phyloP scores from a whole-genome alignment of 2,329 filamentous ascomycete genomes.

The Colletotrichum spaethianum region DNA sequence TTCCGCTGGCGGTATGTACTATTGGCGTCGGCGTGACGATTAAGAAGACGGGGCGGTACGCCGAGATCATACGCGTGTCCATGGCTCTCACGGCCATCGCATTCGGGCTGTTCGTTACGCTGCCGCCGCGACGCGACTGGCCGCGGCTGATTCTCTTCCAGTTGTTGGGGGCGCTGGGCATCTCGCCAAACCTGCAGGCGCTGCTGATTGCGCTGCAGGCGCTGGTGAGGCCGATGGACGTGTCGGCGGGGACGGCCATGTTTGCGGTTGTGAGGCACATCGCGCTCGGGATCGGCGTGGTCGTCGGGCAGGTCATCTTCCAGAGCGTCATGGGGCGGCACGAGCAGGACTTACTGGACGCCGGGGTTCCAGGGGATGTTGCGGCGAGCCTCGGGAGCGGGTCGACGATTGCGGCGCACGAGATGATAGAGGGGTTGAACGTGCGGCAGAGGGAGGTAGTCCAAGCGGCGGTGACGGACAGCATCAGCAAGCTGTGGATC shows the following conservation, averaged over 20 bases:
- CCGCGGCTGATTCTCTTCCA: constrained; percentile 73
- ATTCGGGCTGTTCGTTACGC: constrained; percentile 74
- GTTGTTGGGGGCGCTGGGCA: constrained; percentile 73
- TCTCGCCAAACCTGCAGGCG: constrained; percentile 79
- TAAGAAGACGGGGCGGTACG: constrained; percentile 77
- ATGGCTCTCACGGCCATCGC: constrained; percentile 74
- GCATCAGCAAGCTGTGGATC: constrained; percentile 70
- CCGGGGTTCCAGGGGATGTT: constrained; percentile 63
- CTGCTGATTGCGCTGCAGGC: constrained; percentile 79
- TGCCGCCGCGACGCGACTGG: constrained; percentile 69
- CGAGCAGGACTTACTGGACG: constrained; percentile 59
- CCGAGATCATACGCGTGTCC: constrained; percentile 71
- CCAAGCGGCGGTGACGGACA: constrained; percentile 62
- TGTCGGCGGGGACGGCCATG: constrained; percentile 77
- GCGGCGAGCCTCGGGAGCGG: constrained; percentile 68
- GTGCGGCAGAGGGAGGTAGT: constrained; percentile 58
- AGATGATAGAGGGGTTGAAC: constrained; percentile 67
- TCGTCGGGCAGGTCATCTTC: constrained; percentile 84
- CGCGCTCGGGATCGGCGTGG: constrained; percentile 77
- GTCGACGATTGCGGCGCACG: constrained; percentile 73
- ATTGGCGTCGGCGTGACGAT: constrained; percentile 69
- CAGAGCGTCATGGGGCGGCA: constrained; percentile 79
- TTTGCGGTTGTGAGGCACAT: constrained; percentile 79
- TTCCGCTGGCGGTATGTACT: constrained; percentile 76
- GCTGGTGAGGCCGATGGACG: constrained; percentile 72